Base-by-base conservation (phyloP, 257 asterid species). In the Voacanga thouarsii region DNA sequence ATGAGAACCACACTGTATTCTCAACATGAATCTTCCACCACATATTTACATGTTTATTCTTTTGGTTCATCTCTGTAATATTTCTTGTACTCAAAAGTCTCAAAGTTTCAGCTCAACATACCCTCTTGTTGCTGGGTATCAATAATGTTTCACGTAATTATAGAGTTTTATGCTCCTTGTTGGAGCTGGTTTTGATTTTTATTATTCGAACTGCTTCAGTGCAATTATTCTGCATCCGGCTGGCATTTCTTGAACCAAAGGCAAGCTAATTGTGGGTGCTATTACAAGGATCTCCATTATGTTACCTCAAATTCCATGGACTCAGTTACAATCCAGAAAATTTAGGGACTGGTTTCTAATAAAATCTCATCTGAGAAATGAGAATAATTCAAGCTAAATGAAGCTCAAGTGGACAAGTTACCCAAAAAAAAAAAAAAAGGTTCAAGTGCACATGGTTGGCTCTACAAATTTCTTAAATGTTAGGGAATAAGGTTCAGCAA, bases 1-100 rank as follows among this genome's bases (percentile, higher is more conserved):
- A 79, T 71, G 86, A 87, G 89, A 79, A 85, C 76, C 78, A 59
- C 82, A 80, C 78, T 85, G 80, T 75, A 84, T 70, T 80, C 74
- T 89, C 71, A 60, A 51, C 73, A 56, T 1, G 23, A 10, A 37
- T 23, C 50, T 50, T 66, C 41, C 72, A 8, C 75, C 23, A 37
- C 30, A 60, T 55, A 51, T 68, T 74, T 28, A 4, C 30, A 66
- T 28, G 51, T n/a, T 43, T 65, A 44, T 65, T 47, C 18, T 75
- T 67, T 75, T 15, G 53, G 65, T 45, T 45, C 49, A 43, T 53
- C 55, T 12, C 60, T 74, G 75, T 63, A 65, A 51, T 64, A 39
- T 8, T 47, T 50, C 75, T 75, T 67, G 69, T 74, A 74, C 44
- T 26, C 41, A 14, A 53, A 23, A 30, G 37, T 59, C 72, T 43